These are phyloP conservation scores for Pseudohalonectria lignicola DNA, from an alignment of 2,329 filamentous ascomycete species.

Conservation along the genomic window DNA sequence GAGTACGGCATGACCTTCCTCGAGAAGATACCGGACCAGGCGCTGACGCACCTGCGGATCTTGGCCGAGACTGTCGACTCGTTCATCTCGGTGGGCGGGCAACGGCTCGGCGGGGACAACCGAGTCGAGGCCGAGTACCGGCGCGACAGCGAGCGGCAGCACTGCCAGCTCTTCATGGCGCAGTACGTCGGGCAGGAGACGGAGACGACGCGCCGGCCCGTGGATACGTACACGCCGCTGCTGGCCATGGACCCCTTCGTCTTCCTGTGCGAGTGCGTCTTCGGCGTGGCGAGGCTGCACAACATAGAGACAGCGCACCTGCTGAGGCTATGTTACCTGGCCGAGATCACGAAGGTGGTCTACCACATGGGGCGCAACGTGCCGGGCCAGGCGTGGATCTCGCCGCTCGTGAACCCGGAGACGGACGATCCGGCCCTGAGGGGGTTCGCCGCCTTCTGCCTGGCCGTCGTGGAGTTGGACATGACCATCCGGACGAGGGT, in stretches of 20 bases:
- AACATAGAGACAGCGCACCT: conserved; percentile 68
- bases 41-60: conserved; percentile 76
- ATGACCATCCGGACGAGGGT: conserved; percentile 21
- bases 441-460: conserved; percentile 45
- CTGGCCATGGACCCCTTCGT: conserved; percentile 63
- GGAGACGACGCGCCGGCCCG: conserved; percentile 24
- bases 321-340: conserved; percentile 76
- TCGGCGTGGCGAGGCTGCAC: conserved; percentile 57
- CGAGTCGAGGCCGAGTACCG: conserved; percentile 56
- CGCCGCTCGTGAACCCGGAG: conserved; percentile 28
- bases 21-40: conserved; percentile 74
- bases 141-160: conserved; percentile 58
- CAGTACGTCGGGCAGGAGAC: conserved; percentile 35
- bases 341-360: conserved; percentile 79
- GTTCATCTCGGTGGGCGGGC: conserved; percentile 66
- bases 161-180: conserved; percentile 64
- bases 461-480: conserved; percentile 31
- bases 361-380: conserved; percentile 46
- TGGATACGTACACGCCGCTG: conserved; percentile 43
- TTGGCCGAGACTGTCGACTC: conserved; percentile 80
- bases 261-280: conserved; percentile 70
- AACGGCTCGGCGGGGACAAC: conserved; percentile 49
- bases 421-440: conserved; percentile 34
- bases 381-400: conserved; percentile 35
- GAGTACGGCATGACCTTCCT: conserved; percentile 65